Evolutionary conservation across 164 flowering plant species (phyloP).

Genomic region (Aristolochia californica): DNA sequence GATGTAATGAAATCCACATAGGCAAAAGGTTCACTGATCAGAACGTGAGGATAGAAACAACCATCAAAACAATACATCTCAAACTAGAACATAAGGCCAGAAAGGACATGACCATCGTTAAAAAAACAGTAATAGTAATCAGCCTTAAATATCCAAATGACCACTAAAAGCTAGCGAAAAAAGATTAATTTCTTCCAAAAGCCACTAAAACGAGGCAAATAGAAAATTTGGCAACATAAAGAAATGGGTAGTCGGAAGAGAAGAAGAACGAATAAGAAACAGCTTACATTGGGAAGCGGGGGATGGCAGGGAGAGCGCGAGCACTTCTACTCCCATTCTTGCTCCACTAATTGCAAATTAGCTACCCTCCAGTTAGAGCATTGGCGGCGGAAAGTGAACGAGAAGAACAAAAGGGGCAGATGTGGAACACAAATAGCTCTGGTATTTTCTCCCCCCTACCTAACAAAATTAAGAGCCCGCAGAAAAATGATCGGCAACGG

Average conservation of each 20-base stretch:
- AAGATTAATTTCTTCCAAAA: background rate
- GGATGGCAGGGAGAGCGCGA: conserved; percentile 13
- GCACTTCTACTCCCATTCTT: conserved; percentile 16
- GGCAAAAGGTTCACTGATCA: too few species aligned
- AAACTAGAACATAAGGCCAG: too few species aligned
- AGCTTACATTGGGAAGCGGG: conserved; percentile 15
- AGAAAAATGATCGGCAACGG: conserved; percentile 10
- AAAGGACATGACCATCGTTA: too few species aligned
- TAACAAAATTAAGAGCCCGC: background rate
- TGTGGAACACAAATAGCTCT: background rate
- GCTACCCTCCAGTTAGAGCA: background rate
- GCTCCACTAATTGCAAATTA: conserved; percentile 1
- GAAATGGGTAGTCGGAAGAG: background rate
- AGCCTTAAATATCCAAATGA: too few species aligned
- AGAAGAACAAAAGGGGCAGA: background rate
- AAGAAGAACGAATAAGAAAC: background rate
- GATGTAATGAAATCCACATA: too few species aligned
- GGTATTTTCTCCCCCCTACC: background rate
- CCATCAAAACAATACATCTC: too few species aligned
- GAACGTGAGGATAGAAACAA: too few species aligned
- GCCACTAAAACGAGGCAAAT: background rate
- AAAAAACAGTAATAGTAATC: too few species aligned
- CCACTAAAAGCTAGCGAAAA: background rate
- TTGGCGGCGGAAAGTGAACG: background rate
- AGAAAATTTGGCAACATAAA: too few species aligned